Base-by-base conservation (phyloP, 164 flowering plant genomes). In the Liquidambar formosana region DNA sequence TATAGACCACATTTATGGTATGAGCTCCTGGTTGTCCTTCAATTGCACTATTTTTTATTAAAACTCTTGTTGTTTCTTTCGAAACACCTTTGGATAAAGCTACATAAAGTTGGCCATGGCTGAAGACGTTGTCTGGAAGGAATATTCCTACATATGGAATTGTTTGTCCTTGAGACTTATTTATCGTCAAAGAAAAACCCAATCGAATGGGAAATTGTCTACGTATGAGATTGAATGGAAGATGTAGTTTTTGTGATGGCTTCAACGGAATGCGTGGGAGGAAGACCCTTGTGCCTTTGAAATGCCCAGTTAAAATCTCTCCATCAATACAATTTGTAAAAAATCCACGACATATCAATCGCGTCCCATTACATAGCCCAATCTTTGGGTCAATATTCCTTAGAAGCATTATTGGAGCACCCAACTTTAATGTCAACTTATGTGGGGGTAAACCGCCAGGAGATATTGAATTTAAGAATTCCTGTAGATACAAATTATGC, bases 131-230 rank as follows among this genome's bases (percentile, higher is more conserved):
- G n/a, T n/a, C n/a, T n/a, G n/a, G n/a, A n/a, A n/a, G n/a, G n/a
- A n/a, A n/a, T n/a, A n/a, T n/a, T n/a, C n/a, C 69, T 57, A 67
- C 54, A 67, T 66, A 4, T 2, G 41, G 58, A 16, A 66, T 49
- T 22, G 69, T 66, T 56, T 66, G 45, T 27, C 69, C 59, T 19
- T 66, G 61, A 13, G 69, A 52, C 16, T 66, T 66, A 11, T 66
- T 51, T 9, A 66, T 66, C 22, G 69, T 66, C 33, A 66, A 16
- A 10, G 48, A 28, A 44, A 66, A 66, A 14, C 62, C 54, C 38
- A 68, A 44, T 11, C 44, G 15, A 0, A 68, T 25, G 8, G 64
- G 43, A 59, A 68, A 68, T 57, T 68, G 52, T 25, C 8, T 68
- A 13, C 53, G 58, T 52, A 18, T 61, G 48, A 38, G 9, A 1